Percentiles rank a stretch among this genome's conserved stretches.
These are phyloP conservation scores for Steccherinum ochraceum DNA, from an alignment of 768 basidiomycete genomes.

Conservation along the genomic window DNA sequence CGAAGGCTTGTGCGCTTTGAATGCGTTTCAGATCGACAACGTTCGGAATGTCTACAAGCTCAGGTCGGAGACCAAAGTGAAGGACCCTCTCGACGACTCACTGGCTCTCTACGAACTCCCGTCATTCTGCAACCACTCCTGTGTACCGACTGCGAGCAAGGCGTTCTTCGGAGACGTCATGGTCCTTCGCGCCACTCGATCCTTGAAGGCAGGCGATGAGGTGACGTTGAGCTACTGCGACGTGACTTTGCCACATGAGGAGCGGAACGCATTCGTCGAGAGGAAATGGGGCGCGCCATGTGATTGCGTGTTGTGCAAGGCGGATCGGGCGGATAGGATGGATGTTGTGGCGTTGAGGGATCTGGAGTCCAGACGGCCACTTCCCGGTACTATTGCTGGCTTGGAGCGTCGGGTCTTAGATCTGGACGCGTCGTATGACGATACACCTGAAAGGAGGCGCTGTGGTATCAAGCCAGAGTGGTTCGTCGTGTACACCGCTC, in stretches of 20 bases:
- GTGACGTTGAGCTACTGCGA: constrained; percentile 15
- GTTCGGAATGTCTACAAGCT: too few species aligned
- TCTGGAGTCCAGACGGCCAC: too few species aligned
- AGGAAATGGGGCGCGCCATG: background rate
- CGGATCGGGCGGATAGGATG: background rate
- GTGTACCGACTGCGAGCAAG: constrained; percentile 19
- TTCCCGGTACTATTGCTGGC: background rate
- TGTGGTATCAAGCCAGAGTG: background rate
- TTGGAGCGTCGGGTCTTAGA: background rate
- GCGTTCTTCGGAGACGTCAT: constrained; percentile 23
- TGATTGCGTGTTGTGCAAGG: background rate
- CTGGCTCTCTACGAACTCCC: constrained; percentile 22
- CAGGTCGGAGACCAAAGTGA: too few species aligned
- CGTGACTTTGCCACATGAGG: background rate
- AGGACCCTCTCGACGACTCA: constrained; percentile 1
- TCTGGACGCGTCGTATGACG: background rate
- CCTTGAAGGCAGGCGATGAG: constrained; percentile 22
- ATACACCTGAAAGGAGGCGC: background rate
- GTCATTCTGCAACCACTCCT: constrained; percentile 31
- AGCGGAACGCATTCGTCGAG: background rate
- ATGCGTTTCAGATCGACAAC: background rate
- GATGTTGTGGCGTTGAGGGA: background rate
- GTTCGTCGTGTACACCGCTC: background rate
- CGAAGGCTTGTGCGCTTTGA: background rate
- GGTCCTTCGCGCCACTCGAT: constrained; percentile 23